A percentile compares a stretch with the other conserved stretches of the same genome.
Conservation (phyloP, 306 rosid genomes). For the Prunus mume region DNA sequence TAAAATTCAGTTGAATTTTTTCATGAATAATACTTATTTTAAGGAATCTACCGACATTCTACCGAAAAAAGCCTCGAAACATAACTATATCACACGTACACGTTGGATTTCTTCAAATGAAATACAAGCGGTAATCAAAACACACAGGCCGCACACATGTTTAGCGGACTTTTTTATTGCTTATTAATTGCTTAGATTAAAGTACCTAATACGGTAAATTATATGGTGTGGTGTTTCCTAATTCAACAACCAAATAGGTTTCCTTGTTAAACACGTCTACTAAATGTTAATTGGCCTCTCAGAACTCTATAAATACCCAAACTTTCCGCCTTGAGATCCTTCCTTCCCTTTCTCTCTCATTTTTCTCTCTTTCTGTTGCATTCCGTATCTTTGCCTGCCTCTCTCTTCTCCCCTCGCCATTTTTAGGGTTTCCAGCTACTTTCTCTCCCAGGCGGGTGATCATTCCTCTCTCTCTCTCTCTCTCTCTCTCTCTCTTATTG, state of each 20-base stretch:
- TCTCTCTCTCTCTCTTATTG: background rate
- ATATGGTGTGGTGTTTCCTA: conserved; percentile 22
- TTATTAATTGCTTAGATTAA: background rate
- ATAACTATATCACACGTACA: too few relatives aligned
- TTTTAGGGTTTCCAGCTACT: conserved; percentile 23
- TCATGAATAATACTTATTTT: too few relatives aligned
- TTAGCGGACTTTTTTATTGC: background rate
- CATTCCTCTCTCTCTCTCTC: background rate
- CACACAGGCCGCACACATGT: background rate
- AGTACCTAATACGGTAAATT: background rate
- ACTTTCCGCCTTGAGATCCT: conserved; percentile 12
- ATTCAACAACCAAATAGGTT: conserved; percentile 27
- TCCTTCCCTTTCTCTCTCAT: conserved; percentile 10
- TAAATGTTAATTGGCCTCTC: background rate
- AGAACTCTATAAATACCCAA: conserved; percentile 37
- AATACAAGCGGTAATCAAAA: background rate
- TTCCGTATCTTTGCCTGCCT: background rate
- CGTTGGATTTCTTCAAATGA: background rate
- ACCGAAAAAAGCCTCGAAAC: too few relatives aligned
- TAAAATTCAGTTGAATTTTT: too few relatives aligned
- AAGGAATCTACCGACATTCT: too few relatives aligned
- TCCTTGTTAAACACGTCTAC: conserved; percentile 41
- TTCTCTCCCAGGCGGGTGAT: conserved; percentile 8
- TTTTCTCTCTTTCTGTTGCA: conserved; percentile 8
- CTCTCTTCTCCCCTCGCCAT: background rate